Percentiles rank a stretch among this genome's conserved stretches.
Conservation (phyloP, 306 rosid genomes). For the cucumber (Cucumis sativus) region DNA sequence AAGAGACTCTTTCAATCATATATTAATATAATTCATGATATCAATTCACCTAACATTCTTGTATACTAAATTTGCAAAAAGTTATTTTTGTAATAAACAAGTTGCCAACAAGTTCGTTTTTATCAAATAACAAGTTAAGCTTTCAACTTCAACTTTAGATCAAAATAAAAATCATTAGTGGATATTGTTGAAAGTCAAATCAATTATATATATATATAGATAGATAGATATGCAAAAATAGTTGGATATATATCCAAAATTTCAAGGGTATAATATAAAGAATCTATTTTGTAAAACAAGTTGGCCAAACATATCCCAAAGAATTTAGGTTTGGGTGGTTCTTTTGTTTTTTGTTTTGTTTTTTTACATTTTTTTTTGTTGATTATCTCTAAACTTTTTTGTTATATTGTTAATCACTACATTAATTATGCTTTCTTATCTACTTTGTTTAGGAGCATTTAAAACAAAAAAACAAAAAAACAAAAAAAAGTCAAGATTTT, state of each 20-base stretch:
- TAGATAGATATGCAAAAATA: not conserved
- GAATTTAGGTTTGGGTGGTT: not conserved
- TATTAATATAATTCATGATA: too few relatives aligned
- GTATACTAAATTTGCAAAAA: too few relatives aligned
- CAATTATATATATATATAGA: not conserved
- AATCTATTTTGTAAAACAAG: not conserved
- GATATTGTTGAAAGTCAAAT: not conserved
- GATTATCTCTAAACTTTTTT: too few relatives aligned
- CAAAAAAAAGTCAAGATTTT: too few relatives aligned
- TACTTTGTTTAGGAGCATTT: too few relatives aligned
- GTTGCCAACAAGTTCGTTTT: not conserved
- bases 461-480: too few relatives aligned
- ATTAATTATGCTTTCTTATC: too few relatives aligned
- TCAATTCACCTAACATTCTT: not conserved
- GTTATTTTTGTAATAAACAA: too few relatives aligned
- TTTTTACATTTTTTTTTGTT: not conserved
- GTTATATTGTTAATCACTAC: too few relatives aligned
- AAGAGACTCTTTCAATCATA: too few relatives aligned
- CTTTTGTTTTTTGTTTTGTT: not conserved
- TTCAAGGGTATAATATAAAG: not conserved
- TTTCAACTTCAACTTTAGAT: not conserved
- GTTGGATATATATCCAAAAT: not conserved
- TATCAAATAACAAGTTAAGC: not conserved
- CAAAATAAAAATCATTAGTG: not conserved
- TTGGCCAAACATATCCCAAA: not conserved